Evolutionary conservation across 768 basidiomycete genomes (phyloP), one percentile per base, ranked within the genome.

Genomic region (Dentipellis fragilis): DNA sequence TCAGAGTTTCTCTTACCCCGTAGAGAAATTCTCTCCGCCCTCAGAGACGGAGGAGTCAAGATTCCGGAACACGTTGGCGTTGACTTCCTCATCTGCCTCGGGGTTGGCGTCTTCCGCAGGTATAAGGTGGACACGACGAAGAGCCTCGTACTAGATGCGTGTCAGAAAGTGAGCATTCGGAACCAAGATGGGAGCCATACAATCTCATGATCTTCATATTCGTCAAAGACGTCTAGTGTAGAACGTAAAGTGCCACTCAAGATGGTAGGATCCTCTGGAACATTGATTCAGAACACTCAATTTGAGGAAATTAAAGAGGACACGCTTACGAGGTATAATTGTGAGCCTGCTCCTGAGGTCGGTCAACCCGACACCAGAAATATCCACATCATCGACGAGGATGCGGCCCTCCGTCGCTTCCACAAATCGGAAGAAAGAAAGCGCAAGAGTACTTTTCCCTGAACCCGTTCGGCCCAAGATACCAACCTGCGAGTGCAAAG

Each of bases 401-500:
- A 93, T 92, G 7, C 73, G 74, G 6, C 91, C 91, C 62, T 84
- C 75, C 0, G 81, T 82, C 1, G 91, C 83, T 64, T 94, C 90
- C n/a, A 94, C 89, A 65, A 92, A 89, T 21, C 88, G 80, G 80
- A 94, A 92, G 72, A 93, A 88, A 8, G 86, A 87, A 11, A 93
- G 73, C 0, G 89, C 89, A 11, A 89, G 74, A 1, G 89, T 90
- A 62, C 85, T 87, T 71, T 91, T 91, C 36, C 89, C 88, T 8
- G 67, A 72, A 16, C 68, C 84, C 0, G 85, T 87, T 57, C 85
- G 73, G 47, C 85, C 87, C 1, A 87, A 71, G 55, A 87, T 83
- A 19, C 87, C 87, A 53, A 88, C 66, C 84, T 85, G 60, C 19
- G 23, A 16, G 39, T 36, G 46, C 16, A 11, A 58, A 16, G 39